Conservation (phyloP, 2,329 filamentous ascomycete genomes). For the Alternaria solani region DNA sequence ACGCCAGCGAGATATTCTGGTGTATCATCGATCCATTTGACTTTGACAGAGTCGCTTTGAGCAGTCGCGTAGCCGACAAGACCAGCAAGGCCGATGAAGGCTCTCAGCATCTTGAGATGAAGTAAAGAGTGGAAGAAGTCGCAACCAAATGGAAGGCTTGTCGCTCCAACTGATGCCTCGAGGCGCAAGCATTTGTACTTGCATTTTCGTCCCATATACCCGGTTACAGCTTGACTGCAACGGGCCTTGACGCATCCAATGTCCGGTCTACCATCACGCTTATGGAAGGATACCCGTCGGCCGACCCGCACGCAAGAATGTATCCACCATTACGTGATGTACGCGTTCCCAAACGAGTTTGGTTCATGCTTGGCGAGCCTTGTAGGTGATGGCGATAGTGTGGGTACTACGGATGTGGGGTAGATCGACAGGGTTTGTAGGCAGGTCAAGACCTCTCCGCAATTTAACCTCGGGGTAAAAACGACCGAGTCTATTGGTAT, state of each 20-base stretch:
- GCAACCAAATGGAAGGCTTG: constrained; percentile 5
- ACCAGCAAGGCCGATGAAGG: constrained; percentile 24
- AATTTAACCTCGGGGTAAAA: not conserved
- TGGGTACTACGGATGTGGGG: not conserved
- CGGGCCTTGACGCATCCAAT: constrained; percentile 8
- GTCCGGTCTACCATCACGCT: constrained; percentile 24
- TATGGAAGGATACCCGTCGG: constrained; percentile 20
- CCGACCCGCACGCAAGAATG: constrained; percentile 22
- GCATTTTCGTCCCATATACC: constrained; percentile 6
- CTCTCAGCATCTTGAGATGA: constrained; percentile 23
- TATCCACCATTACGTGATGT: constrained; percentile 19
- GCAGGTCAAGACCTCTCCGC: not conserved
- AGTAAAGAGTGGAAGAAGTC: constrained; percentile 9
- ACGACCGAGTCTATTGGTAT: not conserved
- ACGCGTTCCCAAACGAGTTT: not conserved
- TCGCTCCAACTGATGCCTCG: not conserved
- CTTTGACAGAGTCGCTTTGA: constrained; percentile 32
- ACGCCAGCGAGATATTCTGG: constrained; percentile 43
- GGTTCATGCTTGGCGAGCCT: not conserved
- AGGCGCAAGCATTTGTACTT: constrained; percentile 20
- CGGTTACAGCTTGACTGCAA: constrained; percentile 12
- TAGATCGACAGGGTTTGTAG: not conserved
- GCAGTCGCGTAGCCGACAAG: constrained; percentile 25
- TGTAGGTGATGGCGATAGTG: not conserved
- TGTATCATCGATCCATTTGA: constrained; percentile 43